Evolutionary conservation across 1,139 yeast species (phyloP).

Genomic region (Yamadazyma mexicana): DNA sequence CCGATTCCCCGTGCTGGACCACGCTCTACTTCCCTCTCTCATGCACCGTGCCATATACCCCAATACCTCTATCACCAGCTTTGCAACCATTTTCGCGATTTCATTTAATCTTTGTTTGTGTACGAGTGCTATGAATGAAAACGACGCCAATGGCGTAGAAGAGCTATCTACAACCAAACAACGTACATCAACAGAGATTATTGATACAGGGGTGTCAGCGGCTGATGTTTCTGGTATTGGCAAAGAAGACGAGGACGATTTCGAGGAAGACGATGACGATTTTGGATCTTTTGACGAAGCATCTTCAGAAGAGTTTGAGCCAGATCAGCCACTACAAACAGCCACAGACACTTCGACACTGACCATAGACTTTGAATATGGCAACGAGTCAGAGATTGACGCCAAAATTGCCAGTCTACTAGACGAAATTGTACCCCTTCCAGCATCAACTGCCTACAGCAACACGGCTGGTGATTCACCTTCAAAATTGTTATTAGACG

Average conservation of each 20-base stretch:
- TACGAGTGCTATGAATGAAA: too few species aligned
- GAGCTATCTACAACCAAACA: too few species aligned
- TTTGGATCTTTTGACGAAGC: constrained; percentile 47
- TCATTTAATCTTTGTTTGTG: too few species aligned
- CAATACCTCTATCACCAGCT: too few species aligned
- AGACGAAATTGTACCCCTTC: constrained; percentile 20
- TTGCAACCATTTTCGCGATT: too few species aligned
- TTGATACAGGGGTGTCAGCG: too few species aligned
- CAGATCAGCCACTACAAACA: constrained; percentile 13
- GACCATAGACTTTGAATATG: constrained; percentile 16
- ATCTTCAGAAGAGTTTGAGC: constrained; percentile 30
- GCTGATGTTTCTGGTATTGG: too few species aligned
- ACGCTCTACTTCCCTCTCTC: too few species aligned
- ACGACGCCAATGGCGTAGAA: too few species aligned
- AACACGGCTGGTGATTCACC: neutral
- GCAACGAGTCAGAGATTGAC: constrained; percentile 11
- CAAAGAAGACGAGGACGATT: constrained; percentile 14
- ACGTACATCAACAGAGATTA: too few species aligned
- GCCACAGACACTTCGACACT: neutral
- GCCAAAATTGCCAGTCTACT: constrained; percentile 20
- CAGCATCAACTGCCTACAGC: neutral
- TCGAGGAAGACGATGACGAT: constrained; percentile 27
- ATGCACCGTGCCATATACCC: too few species aligned
- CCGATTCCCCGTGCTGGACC: too few species aligned
- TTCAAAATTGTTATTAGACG: constrained; percentile 19